phyloP scores from a whole-genome alignment of 1,139 yeast genomes.

The Hemisphaericaspora xylanilytica region DNA sequence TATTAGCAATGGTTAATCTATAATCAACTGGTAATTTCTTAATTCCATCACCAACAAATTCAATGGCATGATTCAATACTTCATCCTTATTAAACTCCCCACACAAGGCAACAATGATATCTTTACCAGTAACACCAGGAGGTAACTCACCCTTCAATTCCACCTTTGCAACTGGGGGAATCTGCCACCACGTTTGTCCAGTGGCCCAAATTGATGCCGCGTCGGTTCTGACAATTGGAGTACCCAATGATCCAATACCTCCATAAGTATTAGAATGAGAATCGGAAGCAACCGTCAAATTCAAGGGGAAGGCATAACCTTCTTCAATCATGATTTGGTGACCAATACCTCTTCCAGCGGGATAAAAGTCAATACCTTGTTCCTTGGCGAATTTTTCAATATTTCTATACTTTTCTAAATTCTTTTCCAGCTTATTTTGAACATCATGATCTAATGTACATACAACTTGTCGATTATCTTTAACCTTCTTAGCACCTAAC shows the following conservation, averaged over 20 bases:
- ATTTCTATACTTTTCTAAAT: conserved; percentile 80
- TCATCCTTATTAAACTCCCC: conserved; percentile 95
- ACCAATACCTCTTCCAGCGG: conserved; percentile 98
- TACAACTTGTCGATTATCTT: conserved; percentile 86
- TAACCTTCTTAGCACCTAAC: conserved; percentile 80
- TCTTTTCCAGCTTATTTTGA: conserved; percentile 86
- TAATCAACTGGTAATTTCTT: conserved; percentile 77
- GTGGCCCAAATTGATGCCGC: conserved; percentile 99
- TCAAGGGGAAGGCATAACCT: conserved; percentile 95
- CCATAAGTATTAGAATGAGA: conserved; percentile 98
- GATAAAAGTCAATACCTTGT: conserved; percentile 96
- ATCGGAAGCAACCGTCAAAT: conserved; percentile 93
- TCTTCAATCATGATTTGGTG: conserved; percentile 99
- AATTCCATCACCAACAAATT: conserved; percentile 87
- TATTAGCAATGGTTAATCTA: conserved; percentile 93
- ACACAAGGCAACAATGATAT: conserved; percentile 92
- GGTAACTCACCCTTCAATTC: conserved; percentile 81
- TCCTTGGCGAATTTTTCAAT: conserved; percentile 84
- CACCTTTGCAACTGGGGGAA: conserved; percentile 96
- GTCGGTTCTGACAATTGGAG: conserved; percentile 97
- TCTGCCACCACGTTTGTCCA: conserved; percentile 99
- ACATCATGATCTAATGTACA: conserved; percentile 98
- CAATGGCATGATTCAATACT: conserved; percentile 95
- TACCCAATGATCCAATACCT: conserved; percentile 92
- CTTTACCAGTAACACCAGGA: conserved; percentile 90